Conservation (phyloP, 2,329 filamentous ascomycete genomes). For the Fusarium sp. region DNA sequence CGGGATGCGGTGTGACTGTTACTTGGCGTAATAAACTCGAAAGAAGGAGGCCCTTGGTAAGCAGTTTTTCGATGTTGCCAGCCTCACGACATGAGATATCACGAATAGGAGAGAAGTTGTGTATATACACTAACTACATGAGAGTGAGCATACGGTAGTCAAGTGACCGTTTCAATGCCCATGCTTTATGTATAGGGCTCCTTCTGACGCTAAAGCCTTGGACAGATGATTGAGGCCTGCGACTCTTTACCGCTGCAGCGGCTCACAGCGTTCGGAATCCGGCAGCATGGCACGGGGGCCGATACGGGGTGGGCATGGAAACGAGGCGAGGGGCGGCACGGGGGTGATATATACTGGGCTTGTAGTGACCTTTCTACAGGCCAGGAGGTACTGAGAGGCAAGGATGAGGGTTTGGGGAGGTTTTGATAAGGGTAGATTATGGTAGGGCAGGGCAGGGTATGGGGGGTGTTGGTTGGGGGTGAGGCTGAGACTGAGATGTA, state of each 20-base stretch:
- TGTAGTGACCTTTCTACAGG: neutral
- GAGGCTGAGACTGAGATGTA: neutral
- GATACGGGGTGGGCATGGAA: conserved; percentile 1
- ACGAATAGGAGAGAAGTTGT: neutral
- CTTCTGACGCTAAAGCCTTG: neutral
- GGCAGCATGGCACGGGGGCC: conserved; percentile 13
- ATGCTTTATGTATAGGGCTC: conserved; percentile 3
- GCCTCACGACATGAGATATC: conserved; percentile 9
- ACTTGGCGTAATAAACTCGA: neutral
- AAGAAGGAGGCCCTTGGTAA: neutral
- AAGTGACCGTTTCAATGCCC: neutral
- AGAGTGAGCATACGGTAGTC: neutral
- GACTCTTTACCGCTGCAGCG: conserved; percentile 3
- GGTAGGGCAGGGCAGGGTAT: neutral
- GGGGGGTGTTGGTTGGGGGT: neutral
- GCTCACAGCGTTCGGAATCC: conserved; percentile 22
- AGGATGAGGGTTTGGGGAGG: neutral
- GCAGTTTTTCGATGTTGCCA: conserved; percentile 16
- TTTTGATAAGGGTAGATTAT: neutral
- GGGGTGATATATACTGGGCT: too few species aligned
- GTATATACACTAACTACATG: neutral
- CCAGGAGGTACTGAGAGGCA: neutral
- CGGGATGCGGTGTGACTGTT: conserved; percentile 29
- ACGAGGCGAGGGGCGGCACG: conserved; percentile 16
- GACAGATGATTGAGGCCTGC: conserved; percentile 10